phyloP scores from a whole-genome alignment of 441 rosid genomes.

The Pelargonium myrrhifolium region DNA sequence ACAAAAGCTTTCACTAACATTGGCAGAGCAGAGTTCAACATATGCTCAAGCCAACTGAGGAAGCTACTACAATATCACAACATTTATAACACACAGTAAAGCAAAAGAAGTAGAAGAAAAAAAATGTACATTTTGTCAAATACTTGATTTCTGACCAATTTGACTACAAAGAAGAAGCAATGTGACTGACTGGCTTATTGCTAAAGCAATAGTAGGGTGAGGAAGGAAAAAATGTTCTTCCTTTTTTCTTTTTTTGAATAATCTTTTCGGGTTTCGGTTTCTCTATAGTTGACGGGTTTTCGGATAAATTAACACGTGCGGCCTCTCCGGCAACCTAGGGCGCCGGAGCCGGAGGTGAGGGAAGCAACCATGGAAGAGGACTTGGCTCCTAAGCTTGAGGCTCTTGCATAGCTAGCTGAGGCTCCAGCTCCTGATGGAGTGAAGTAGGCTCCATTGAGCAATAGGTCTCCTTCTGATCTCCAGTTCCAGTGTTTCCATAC shows the following conservation, averaged over 20 bases:
- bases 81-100: neutral
- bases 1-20: conserved; percentile 3
- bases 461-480: conserved; percentile 88
- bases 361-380: conserved; percentile 69
- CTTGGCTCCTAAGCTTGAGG: conserved; percentile 86
- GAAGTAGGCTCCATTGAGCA: conserved; percentile 83
- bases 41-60: neutral
- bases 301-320: conserved; percentile 40
- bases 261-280: neutral
- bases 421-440: conserved; percentile 84
- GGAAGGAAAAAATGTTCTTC: neutral
- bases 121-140: neutral
- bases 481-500: conserved; percentile 82
- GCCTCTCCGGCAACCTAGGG: conserved; percentile 53
- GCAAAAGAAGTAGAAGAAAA: neutral
- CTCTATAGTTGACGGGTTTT: neutral
- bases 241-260: neutral
- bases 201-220: neutral
- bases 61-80: neutral
- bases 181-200: neutral
- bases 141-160: neutral
- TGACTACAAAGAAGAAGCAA: neutral
- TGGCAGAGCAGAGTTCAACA: neutral
- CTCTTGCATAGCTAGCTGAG: conserved; percentile 76
- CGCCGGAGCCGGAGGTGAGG: conserved; percentile 67